Evolutionary conservation across 495 filamentous ascomycete genomes (phyloP), one percentile per base, ranked within the genome.

Genomic region (Daldinia loculata): DNA sequence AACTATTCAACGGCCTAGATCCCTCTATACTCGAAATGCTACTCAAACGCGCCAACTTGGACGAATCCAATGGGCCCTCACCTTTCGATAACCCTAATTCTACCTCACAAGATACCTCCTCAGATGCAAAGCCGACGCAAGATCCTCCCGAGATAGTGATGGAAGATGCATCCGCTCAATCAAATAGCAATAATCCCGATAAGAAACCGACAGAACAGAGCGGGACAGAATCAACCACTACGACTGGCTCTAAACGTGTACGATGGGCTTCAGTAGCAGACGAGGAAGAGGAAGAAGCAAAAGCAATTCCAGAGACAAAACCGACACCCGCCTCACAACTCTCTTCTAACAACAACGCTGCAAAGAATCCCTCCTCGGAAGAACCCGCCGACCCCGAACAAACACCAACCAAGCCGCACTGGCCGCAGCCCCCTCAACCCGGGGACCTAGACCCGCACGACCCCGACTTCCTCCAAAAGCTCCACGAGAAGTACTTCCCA

Each of bases 401-500:
- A 12, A 38, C 56, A 36, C 68, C 60, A 50, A 64, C 64, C 48
- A 77, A 72, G 61, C 77, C 79, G 8, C 75, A 67, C 79, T 84
- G 82, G 75, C 83, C 83, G 0, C 70, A 67, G 6, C 74, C 69
- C 0, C 74, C 77, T 6, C 48, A 71, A 19, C 71, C 79, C 57
- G 91, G 91, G 27, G 88, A 91, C 38, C 91, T 97, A 60, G 93
- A 99, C 79, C 95, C 94, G 0, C 82, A 84, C 22, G 91, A 91
- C 56, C 89, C 93, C 0, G 85, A 91, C 70, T 98, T 99, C 83
- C 90, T 97, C 56, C 78, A 84, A 24, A 88, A 91, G 64, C 88
- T 99, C 9, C 94, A 97, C 84, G 78, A 86, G 1, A 97, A 95
- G 79, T 99, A 95, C 85, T 99, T 97, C 84, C 95, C 95, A 19